Conservation (phyloP, 179 eudicot genomes). For the Beta corolliflora region DNA sequence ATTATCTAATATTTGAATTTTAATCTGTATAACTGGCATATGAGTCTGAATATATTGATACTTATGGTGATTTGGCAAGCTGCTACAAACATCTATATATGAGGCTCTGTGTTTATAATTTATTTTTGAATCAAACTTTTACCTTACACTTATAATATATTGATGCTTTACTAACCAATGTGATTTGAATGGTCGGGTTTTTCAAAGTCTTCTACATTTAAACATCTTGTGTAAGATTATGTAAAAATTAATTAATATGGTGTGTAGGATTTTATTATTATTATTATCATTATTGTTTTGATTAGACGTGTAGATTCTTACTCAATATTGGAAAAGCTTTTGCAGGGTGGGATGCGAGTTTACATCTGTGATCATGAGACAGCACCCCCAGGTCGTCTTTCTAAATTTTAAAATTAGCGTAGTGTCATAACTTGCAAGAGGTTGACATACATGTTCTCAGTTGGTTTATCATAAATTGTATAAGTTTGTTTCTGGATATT, state of each 20-base stretch:
- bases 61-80: not conserved
- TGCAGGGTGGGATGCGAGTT: constrained; percentile 82
- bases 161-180: too few relatives aligned
- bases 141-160: too few relatives aligned
- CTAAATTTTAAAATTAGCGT: not conserved
- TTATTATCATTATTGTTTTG: too few relatives aligned
- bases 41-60: not conserved
- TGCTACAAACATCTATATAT: not conserved
- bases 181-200: too few relatives aligned
- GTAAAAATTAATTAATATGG: not conserved
- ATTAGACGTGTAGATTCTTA: not conserved
- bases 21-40: not conserved
- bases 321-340: constrained; percentile 2
- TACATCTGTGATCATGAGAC: constrained; percentile 78
- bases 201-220: too few relatives aligned
- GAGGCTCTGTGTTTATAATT: not conserved
- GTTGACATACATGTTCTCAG: not conserved
- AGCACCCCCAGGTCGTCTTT: constrained; percentile 70
- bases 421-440: not conserved
- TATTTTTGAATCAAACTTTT: too few relatives aligned
- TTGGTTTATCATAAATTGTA: not conserved
- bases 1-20: not conserved
- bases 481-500: not conserved
- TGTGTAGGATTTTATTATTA: too few relatives aligned
- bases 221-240: not conserved